phyloP scores from a whole-genome alignment of 2,329 filamentous ascomycete species.

The Botrytis porri region DNA sequence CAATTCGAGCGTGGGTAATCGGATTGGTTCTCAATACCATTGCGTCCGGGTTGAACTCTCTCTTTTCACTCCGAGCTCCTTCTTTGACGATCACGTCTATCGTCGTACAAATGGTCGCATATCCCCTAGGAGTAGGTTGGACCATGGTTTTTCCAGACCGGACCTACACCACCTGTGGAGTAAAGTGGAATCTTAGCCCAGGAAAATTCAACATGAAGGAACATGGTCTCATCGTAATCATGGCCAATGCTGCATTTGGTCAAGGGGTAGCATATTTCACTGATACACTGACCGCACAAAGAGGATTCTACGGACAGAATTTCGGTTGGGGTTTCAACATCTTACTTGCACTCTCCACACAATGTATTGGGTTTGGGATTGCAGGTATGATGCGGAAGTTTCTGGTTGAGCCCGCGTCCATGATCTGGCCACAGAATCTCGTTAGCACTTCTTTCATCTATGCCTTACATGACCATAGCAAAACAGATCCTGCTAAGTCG shows the following conservation, averaged over 20 bases:
- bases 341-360: constrained; percentile 57
- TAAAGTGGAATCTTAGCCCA: constrained; percentile 49
- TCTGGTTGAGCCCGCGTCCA: constrained; percentile 57
- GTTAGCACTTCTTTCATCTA: constrained; percentile 23
- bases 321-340: constrained; percentile 58
- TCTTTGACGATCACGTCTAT: constrained; percentile 44
- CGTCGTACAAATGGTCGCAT: constrained; percentile 35
- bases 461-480: constrained; percentile 59
- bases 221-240: constrained; percentile 65
- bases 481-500: constrained; percentile 47
- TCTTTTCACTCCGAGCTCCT: constrained; percentile 35
- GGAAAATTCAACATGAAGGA: constrained; percentile 69
- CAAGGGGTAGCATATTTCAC: constrained; percentile 61
- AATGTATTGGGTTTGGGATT: constrained; percentile 61
- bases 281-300: constrained; percentile 69
- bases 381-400: constrained; percentile 58
- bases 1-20: constrained; percentile 59
- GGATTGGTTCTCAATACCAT: constrained; percentile 36
- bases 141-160: constrained; percentile 28
- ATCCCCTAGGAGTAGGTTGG: constrained; percentile 51
- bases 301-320: constrained; percentile 71
- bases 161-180: constrained; percentile 41
- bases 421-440: constrained; percentile 57
- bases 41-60: constrained; percentile 31
- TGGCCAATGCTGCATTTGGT: constrained; percentile 41